phyloP scores from a whole-genome alignment of 192 early-diverging fungal genomes.

The Mortierella claussenii region DNA sequence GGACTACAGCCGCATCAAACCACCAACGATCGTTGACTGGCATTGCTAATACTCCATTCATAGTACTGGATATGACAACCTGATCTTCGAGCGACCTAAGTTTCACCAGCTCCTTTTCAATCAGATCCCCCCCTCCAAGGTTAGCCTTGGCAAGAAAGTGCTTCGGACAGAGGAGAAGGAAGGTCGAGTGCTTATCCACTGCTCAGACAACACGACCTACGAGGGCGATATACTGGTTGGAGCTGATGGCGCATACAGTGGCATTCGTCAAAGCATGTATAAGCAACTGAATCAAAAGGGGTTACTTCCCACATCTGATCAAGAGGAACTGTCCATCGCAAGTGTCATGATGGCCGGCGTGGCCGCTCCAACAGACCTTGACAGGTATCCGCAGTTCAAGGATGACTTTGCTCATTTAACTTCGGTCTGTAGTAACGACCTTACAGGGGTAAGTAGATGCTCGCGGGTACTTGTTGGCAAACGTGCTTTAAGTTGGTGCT shows the following conservation, averaged over 20 bases:
- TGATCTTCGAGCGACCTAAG: conserved; percentile 1
- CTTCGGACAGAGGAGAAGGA: conserved; percentile 8
- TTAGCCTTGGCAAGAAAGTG: conserved; percentile 5
- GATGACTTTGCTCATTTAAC: conserved; percentile 1
- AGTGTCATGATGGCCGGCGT: conserved; percentile 10
- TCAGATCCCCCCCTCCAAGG: conserved; percentile 1
- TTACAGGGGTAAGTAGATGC: neutral
- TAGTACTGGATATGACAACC: neutral
- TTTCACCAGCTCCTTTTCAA: conserved; percentile 1
- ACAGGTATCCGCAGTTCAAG: conserved; percentile 11
- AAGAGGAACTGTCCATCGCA: neutral
- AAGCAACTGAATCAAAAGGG: neutral
- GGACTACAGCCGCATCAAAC: no score
- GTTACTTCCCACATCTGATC: neutral
- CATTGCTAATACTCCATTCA: neutral
- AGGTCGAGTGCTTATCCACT: conserved; percentile 1
- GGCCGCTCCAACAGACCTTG: conserved; percentile 1
- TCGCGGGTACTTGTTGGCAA: no score
- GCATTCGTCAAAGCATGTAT: conserved; percentile 5
- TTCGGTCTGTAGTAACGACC: neutral
- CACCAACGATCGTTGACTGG: neutral
- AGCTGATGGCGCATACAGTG: conserved; percentile 11
- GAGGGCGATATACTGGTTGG: conserved; percentile 15
- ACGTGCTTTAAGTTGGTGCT: no score
- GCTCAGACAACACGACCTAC: conserved; percentile 1